Evolutionary conservation across 441 rosid genomes (phyloP), one percentile per base, ranked within the genome.

Genomic region (Capsella rubella): DNA sequence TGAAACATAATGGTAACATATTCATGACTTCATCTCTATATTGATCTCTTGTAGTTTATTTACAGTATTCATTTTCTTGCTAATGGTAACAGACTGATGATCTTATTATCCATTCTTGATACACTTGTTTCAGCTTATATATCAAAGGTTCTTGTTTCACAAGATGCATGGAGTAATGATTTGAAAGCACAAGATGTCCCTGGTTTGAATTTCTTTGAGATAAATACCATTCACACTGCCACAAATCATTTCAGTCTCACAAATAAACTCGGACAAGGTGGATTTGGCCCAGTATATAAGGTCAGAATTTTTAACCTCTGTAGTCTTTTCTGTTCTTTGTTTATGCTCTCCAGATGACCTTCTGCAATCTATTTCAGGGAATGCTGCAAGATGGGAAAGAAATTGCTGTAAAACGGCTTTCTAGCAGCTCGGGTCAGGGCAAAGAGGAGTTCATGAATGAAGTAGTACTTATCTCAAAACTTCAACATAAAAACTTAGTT

Each of bases 381-480:
- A 50, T 13, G 43, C 56, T 78, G 37, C 46, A 57, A 50, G 69
- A 60, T 78, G 81, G 81, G 21, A 66, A 66, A 39, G 69, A 69
- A 64, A 59, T 80, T 45, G 83, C 81, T 0, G 71, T 76, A 32
- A 80, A 77, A 62, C 77, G 71, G 0, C 78, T 80, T 25, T 77
- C 83, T 6, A 69, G 72, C 27, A 66, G 66, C 14, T 81, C 84
- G 2, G 80, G 82, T 29, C 84, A 78, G 50, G 84, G 84, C 3
- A 28, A 62, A 34, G 72, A 81, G 12, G 84, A 81, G 71, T 81
- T 81, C 53, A 72, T 73, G 84, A 87, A 84, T 50, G 89, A 87
- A 71, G 70, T 85, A 42, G 1, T 74, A 51, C 62, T 87, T 56
- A 87, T 87, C 27, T 85, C 89, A 4, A 75, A 75, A 55, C 43